Base-by-base conservation (phyloP, 495 filamentous ascomycete genomes). In the Lasiosphaeria hispida region DNA sequence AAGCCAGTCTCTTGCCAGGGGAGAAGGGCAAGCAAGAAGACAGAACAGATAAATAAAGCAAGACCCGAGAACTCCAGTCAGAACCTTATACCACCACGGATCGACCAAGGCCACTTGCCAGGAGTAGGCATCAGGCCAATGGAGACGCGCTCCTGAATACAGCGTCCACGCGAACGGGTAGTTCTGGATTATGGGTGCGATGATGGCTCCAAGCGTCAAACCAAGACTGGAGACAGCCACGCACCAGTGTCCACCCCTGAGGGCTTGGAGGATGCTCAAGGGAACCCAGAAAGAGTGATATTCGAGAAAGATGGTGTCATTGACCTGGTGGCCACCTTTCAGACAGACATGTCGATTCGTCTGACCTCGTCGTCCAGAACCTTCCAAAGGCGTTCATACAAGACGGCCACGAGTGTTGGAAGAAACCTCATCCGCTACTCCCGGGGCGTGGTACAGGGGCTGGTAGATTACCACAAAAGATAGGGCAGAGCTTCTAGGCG, bases 201-300 rank as follows among this genome's bases (percentile, higher is more conserved):
- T 30, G 37, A 55, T 43, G 13, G 52, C 40, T 13, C 52, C 52
- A 4, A 55, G 52, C 5, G 40, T 44, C 10, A 42, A 33, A 3
- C 52, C 52, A 17, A 55, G 18, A 30, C 52, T 55, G 7, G 52
- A 55, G 13, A 55, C 35, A 11, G 52, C 52, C 38, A 55, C 52
- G 14, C 52, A 41, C 52, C 52, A 55, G 38, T 55, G 52, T 8
- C 38, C 15, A 19, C 52, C 9, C 18, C 40, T 19, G 4, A 19
- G 17, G 6, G 52, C 52, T 15, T 42, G 40, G 19, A 55, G 10
- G 10, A 55, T 42, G 52, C 52, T 42, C 38, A 55, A 30, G 15
- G 52, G 52, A 40, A 44, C 40, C 52, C 52, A 42, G 6, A 55
- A 44, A 13, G 17, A 6, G 52, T 55, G 52, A 15, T 55, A 55